Base-by-base conservation (phyloP, 192 early-diverging fungal genomes). In the Coemansia sp. region DNA sequence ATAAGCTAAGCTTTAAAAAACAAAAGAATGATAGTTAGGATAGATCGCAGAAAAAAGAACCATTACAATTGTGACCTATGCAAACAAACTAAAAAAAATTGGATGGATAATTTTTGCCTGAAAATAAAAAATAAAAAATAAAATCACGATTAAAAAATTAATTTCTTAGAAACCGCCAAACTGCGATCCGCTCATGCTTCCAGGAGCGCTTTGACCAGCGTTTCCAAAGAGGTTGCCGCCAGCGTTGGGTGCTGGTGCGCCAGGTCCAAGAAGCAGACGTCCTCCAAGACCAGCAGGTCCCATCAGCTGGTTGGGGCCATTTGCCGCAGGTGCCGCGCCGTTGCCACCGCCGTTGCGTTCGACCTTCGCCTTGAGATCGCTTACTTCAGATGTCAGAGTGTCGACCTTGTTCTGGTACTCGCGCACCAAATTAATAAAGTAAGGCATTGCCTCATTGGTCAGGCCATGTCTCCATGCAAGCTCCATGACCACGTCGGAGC, bases 391-490 rank as follows among this genome's bases (percentile, higher is more conserved):
- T 3, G 84, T 85, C 72, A 91, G 79, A 36, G 68, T 33, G 37
- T 87, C 85, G 45, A 98, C 93, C 89, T 96, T 96, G 45, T 57
- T 75, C 74, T 91, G 89, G 74, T 91, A 93, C 84, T 98, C 96
- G 56, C 95, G 88, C 74, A 91, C 84, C 51, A 90, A 84, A 68
- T 99, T 94, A 65, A 99, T 93, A 85, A 98, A 91, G 78, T 96
- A 98, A 15, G 98, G 98, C 95, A 98, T 97, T 8, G 96, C 92
- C 87, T 95, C 96, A 74, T 98, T 97, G 56, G 85, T 89, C 76
- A 96, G 78, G 2, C 90, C 87, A 71, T 96, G 88, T 12, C 95
- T 79, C 98, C 96, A 99, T 12, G 93, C 85, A 14, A 97, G 75
- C 86, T 99, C 98, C 85, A 98, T 79, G 8, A 98, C 93, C 8